phyloP scores from a whole-genome alignment of 306 rosid species.

The Crataegus laevigata region DNA sequence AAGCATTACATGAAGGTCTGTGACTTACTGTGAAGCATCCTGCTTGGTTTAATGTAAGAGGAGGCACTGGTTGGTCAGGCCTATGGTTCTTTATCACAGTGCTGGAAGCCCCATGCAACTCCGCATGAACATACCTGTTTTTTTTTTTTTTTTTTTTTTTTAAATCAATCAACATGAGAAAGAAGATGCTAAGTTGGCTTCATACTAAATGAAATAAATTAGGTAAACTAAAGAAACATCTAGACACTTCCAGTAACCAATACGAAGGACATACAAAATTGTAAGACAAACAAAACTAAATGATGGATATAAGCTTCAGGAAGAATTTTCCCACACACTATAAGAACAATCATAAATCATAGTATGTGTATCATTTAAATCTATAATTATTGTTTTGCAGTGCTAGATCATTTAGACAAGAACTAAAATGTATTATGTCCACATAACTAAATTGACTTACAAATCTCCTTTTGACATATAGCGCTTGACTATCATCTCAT shows the following conservation, averaged over 20 bases:
- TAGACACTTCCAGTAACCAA: not conserved
- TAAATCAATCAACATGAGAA: constrained; percentile 19
- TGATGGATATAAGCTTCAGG: not conserved
- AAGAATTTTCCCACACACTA: not conserved
- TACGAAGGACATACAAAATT: not conserved
- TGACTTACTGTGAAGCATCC: constrained; percentile 87
- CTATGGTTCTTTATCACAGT: constrained; percentile 85
- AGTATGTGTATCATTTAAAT: not conserved
- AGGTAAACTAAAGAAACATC: not conserved
- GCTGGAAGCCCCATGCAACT: constrained; percentile 95
- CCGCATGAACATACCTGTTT: constrained; percentile 86
- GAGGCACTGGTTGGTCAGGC: constrained; percentile 85
- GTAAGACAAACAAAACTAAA: not conserved
- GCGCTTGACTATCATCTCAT: constrained; percentile 98
- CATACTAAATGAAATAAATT: not conserved
- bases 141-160: too few relatives aligned
- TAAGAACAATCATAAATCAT: not conserved
- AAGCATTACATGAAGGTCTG: constrained; percentile 10
- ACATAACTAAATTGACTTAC: constrained; percentile 52
- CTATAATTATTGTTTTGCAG: not conserved
- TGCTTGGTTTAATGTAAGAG: constrained; percentile 87
- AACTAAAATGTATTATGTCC: not conserved
- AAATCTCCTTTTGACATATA: constrained; percentile 97
- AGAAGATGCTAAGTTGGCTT: constrained; percentile 17
- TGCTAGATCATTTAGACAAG: not conserved